Evolutionary conservation across 2,329 filamentous ascomycete genomes (phyloP), one percentile per base, ranked within the genome.

Genomic region (Rhynchosporium graminicola): DNA sequence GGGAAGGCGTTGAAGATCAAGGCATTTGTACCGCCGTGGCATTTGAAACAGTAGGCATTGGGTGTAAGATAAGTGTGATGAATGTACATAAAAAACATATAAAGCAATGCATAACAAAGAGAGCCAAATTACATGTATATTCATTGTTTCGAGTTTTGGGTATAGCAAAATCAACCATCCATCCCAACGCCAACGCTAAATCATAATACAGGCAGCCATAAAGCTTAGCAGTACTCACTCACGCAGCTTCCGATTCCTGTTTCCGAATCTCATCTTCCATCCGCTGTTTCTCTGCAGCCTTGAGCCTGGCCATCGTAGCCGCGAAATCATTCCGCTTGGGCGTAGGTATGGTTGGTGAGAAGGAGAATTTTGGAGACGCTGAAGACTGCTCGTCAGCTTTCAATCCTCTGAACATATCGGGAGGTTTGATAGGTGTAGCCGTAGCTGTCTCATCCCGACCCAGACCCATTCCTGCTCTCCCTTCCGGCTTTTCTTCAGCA

Each of bases 21-120:
- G 78, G 91, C 94, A 0, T 90, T 97, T 76, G 87, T 97, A 69
- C 92, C 93, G 0, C 80, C 86, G 46, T 98, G 94, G 94, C 71
- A 72, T 65, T 61, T 68, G 31, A 67, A 55, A 43, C 43, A 55
- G 40, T 46, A 54, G 45, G 40, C 13, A 3, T 46, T 13, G n/a
- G 33, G 29, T 20, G 10, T 28, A 31, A 36, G 33, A 50, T 12
- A 10, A 9, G 38, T 15, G 31, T 15, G 15, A 38, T 20, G 20
- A 33, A 51, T 59, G 55, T 47, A 28, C 31, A 47, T 38, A 13
- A 57, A 43, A 8, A 29, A 3, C n/a, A 57, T 26, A 38, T 15
- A 31, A 42, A 45, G 13, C 57, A 59, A 33, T 62, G 55, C 54
- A 36, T 36, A 56, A 56, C 20, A 4, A 43, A 9, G 4, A 56